These are phyloP conservation scores for Aphanomyces invadans DNA, from an alignment of 352 stramenopile species.

Conservation along the genomic window DNA sequence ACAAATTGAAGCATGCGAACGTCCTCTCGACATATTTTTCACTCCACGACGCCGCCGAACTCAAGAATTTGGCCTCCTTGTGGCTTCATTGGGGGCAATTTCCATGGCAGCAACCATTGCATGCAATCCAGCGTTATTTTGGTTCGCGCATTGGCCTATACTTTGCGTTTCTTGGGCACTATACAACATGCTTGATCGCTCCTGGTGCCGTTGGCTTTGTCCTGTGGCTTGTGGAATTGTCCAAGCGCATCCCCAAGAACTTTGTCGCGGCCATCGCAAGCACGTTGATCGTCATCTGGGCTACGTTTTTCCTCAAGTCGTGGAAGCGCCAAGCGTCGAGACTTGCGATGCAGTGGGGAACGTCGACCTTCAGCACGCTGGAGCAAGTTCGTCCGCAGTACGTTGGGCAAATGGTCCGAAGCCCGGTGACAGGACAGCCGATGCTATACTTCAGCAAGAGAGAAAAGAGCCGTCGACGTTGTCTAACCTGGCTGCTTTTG, in stretches of 20 bases:
- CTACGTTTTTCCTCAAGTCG: conserved; percentile 81
- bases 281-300: conserved; percentile 85
- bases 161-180: conserved; percentile 89
- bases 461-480: conserved; percentile 67
- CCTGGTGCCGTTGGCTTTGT: neutral
- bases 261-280: conserved; percentile 59
- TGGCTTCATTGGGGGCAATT: conserved; percentile 66
- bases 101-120: conserved; percentile 72
- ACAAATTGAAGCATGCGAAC: conserved; percentile 60
- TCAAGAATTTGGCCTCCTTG: conserved; percentile 42
- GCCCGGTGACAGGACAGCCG: conserved; percentile 59
- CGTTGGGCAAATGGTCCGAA: conserved; percentile 61
- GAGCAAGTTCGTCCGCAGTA: conserved; percentile 70
- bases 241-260: conserved; percentile 32
- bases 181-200: conserved; percentile 90
- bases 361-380: conserved; percentile 50
- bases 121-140: conserved; percentile 75
- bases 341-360: conserved; percentile 76
- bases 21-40: conserved; percentile 68
- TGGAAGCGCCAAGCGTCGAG: conserved; percentile 82
- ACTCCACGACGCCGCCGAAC: conserved; percentile 58
- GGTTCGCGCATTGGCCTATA: conserved; percentile 93
- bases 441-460: conserved; percentile 57
- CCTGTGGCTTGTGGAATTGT: neutral
- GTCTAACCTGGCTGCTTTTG: conserved; percentile 72